These are phyloP conservation scores for Aureobasidium pullulans DNA, from an alignment of 2,329 filamentous ascomycete species.

Conservation along the genomic window DNA sequence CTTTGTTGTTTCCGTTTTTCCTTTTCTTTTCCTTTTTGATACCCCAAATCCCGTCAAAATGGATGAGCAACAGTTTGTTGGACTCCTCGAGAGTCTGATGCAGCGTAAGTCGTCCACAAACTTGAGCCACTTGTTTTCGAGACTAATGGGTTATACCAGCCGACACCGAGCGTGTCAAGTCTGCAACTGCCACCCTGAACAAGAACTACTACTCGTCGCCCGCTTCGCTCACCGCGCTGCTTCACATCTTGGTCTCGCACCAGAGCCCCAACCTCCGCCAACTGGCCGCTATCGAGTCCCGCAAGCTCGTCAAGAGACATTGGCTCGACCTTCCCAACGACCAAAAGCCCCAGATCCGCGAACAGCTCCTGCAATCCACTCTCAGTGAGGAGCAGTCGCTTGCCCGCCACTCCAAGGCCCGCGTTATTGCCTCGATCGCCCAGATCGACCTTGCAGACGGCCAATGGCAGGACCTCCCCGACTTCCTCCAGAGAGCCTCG, in stretches of 20 bases:
- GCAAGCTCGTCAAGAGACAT: constrained; percentile 75
- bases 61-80: constrained; percentile 76
- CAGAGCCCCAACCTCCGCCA: constrained; percentile 67
- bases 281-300: constrained; percentile 82
- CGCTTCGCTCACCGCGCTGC: constrained; percentile 73
- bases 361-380: constrained; percentile 75
- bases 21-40: constrained; percentile 15
- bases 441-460: constrained; percentile 79
- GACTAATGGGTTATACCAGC: constrained; percentile 45
- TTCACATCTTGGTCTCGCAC: constrained; percentile 82
- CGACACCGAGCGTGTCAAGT: constrained; percentile 70
- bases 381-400: constrained; percentile 70
- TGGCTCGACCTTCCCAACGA: constrained; percentile 67
- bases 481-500: constrained; percentile 70
- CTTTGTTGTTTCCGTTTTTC: constrained; percentile 12
- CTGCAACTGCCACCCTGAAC: constrained; percentile 80
- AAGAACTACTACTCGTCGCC: constrained; percentile 88
- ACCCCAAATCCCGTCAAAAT: constrained; percentile 36
- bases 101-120: constrained; percentile 61
- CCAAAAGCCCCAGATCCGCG: constrained; percentile 73
- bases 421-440: constrained; percentile 80
- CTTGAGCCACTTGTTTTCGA: not conserved
- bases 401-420: constrained; percentile 77
- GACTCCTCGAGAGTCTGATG: constrained; percentile 80
- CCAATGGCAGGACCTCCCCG: constrained; percentile 75